Percentiles rank a stretch among this genome's conserved stretches.
These are phyloP conservation scores for Petunia secreta DNA, from an alignment of 257 asterid genomes.

Conservation along the genomic window DNA sequence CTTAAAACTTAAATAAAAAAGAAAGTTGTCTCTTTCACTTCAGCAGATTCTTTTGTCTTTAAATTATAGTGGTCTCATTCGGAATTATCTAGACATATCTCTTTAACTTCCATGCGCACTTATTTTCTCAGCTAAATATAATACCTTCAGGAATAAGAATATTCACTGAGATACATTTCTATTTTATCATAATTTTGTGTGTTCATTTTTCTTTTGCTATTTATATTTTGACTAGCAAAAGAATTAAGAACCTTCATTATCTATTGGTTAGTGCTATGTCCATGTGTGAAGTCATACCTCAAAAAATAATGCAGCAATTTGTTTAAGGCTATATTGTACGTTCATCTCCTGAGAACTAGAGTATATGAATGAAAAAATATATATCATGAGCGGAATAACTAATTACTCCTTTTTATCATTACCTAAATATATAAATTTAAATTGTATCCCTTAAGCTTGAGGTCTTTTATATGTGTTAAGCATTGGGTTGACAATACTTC, in stretches of 20 bases:
- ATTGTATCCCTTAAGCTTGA: no score
- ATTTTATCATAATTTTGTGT: no score
- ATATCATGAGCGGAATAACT: no score
- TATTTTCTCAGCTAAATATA: neutral
- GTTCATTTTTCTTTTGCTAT: neutral
- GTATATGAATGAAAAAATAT: no score
- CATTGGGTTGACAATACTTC: no score
- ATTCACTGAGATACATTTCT: neutral
- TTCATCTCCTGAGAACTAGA: no score
- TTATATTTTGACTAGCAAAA: neutral
- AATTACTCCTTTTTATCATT: no score
- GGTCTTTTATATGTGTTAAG: no score
- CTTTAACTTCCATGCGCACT: neutral
- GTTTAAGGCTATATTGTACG: no score
- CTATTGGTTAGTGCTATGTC: neutral
- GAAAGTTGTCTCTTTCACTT: slow-evolving; percentile 30
- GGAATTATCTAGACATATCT: neutral
- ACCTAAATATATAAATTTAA: no score
- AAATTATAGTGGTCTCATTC: neutral
- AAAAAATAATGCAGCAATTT: no score
- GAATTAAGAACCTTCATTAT: neutral
- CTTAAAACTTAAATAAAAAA: slow-evolving; percentile 6
- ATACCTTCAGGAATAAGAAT: slow-evolving; percentile 8
- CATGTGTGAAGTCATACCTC: neutral
- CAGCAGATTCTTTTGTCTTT: slow-evolving; percentile 20